phyloP scores from a whole-genome alignment of 176 grass and related monocot species.

The Avena sativa region DNA sequence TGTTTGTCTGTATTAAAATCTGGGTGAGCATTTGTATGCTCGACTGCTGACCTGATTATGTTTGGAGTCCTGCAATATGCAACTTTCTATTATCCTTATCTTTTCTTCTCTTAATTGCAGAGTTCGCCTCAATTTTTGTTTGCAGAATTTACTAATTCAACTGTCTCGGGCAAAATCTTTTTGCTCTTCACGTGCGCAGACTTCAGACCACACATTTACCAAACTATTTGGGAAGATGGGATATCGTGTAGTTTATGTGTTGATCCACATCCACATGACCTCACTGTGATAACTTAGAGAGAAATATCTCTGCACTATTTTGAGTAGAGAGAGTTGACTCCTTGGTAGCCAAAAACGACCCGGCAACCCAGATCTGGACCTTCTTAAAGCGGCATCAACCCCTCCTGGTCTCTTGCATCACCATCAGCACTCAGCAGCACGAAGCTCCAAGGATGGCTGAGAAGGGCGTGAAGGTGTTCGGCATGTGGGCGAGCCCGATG shows the following conservation, averaged over 20 bases:
- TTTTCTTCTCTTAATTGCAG: not conserved
- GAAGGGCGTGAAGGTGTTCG: conserved; percentile 61
- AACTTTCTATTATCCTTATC: not conserved
- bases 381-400: not conserved
- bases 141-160: not conserved
- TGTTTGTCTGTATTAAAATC: too few species aligned
- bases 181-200: not conserved
- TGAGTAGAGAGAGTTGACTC: not conserved
- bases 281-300: not conserved
- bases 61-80: conserved; percentile 4
- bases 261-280: not conserved
- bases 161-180: not conserved
- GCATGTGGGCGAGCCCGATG: conserved; percentile 65
- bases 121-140: not conserved
- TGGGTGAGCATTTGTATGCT: conserved; percentile 9
- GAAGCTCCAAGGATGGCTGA: conserved; percentile 53
- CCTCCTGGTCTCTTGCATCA: not conserved
- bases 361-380: conserved; percentile 37
- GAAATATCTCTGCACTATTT: not conserved
- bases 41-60: not conserved
- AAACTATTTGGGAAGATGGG: too few species aligned
- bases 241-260: not conserved
- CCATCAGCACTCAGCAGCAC: not conserved
- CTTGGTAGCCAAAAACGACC: conserved; percentile 19
- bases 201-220: not conserved